phyloP scores from a whole-genome alignment of 2,329 filamentous ascomycete genomes.

The Xylaria arbuscula region DNA sequence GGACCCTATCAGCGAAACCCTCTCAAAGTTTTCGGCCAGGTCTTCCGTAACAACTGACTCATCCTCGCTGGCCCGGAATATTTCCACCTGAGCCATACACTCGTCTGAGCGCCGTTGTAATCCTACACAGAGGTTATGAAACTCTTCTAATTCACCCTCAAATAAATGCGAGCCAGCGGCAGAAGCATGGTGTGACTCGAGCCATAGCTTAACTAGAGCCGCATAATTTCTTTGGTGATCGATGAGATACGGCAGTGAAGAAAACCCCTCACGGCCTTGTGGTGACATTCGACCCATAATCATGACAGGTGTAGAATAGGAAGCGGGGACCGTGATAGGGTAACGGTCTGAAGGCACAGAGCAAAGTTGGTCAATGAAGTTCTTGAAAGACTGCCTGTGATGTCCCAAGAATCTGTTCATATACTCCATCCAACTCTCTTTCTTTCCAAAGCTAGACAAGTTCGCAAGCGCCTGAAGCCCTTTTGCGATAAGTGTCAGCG shows the following conservation, averaged over 20 bases:
- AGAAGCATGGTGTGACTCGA: slow-evolving; percentile 63
- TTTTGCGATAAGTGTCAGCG: slow-evolving; percentile 91
- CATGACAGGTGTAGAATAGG: slow-evolving; percentile 91
- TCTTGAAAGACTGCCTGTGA: slow-evolving; percentile 83
- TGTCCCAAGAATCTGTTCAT: slow-evolving; percentile 89
- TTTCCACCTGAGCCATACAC: slow-evolving; percentile 63
- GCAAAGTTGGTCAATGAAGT: slow-evolving; percentile 88
- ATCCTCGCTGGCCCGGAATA: slow-evolving; percentile 55
- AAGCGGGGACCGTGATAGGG: slow-evolving; percentile 76
- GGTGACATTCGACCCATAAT: slow-evolving; percentile 86
- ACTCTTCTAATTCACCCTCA: slow-evolving; percentile 64
- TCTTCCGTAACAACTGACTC: slow-evolving; percentile 51
- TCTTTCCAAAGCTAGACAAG: slow-evolving; percentile 89
- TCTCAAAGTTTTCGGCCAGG: slow-evolving; percentile 62
- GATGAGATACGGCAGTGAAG: slow-evolving; percentile 90
- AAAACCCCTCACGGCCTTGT: slow-evolving; percentile 89
- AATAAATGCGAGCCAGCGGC: slow-evolving; percentile 53
- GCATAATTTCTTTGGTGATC: slow-evolving; percentile 89
- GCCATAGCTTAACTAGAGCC: slow-evolving; percentile 83
- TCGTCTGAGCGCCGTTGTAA: slow-evolving; percentile 64
- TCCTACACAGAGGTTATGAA: slow-evolving; percentile 62
- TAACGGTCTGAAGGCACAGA: slow-evolving; percentile 78
- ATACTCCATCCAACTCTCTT: slow-evolving; percentile 98
- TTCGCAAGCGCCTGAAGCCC: slow-evolving; percentile 91
- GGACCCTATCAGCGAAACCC: slow-evolving; percentile 54